Evolutionary conservation across 2,329 filamentous ascomycete genomes (phyloP).

Genomic region (Penicillium sp.): DNA sequence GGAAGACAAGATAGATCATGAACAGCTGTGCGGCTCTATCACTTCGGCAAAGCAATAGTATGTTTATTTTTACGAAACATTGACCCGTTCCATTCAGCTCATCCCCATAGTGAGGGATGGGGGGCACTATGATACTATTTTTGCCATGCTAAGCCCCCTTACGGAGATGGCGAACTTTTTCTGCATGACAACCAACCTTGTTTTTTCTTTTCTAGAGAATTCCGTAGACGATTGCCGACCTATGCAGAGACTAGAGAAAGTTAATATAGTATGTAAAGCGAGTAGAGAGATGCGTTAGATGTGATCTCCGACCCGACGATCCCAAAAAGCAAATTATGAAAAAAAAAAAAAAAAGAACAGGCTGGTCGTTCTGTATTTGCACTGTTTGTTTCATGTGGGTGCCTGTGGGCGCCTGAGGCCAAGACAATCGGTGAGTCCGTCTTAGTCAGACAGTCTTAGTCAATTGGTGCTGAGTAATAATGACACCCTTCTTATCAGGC

Average conservation of each 20-base stretch:
- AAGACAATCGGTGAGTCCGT: not conserved
- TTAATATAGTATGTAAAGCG: too few species aligned
- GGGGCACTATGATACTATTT: constrained; percentile 1
- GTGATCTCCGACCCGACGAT: not conserved
- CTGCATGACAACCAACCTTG: not conserved
- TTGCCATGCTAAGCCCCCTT: constrained; percentile 6
- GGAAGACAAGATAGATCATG: too few species aligned
- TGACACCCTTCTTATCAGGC: not conserved
- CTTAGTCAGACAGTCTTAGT: not conserved
- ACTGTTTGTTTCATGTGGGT: not conserved
- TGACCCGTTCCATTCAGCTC: not conserved
- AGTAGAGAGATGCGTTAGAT: not conserved
- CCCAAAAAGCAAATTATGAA: not conserved
- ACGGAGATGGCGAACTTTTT: not conserved
- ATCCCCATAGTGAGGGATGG: not conserved
- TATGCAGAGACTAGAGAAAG: not conserved
- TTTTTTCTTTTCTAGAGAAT: not conserved
- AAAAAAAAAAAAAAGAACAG: not conserved
- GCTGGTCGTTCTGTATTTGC: not conserved
- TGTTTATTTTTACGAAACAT: constrained; percentile 2
- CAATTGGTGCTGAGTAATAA: not conserved
- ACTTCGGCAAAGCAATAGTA: not conserved
- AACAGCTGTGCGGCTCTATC: not conserved
- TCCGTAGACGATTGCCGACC: not conserved
- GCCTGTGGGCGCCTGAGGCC: too few species aligned